These are phyloP conservation scores for Leptographium procerum DNA, from an alignment of 2,329 filamentous ascomycete genomes.

Conservation along the genomic window DNA sequence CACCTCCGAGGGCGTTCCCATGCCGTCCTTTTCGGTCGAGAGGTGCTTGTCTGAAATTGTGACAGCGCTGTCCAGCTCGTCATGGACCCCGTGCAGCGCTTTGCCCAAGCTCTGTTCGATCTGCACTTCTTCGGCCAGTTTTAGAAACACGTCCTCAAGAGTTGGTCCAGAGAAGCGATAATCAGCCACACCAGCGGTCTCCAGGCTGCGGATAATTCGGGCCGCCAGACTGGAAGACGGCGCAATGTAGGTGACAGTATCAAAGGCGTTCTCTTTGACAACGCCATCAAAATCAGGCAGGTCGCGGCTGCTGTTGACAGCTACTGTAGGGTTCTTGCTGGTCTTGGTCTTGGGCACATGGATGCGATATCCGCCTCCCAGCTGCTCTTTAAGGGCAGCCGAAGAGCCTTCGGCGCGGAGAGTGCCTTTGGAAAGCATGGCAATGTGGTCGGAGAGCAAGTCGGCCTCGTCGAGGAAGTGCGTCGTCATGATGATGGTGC, in stretches of 20 bases:
- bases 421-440: slow-evolving; percentile 73
- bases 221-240: slow-evolving; percentile 60
- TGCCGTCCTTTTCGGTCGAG: not conserved
- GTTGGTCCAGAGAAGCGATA: slow-evolving; percentile 83
- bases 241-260: slow-evolving; percentile 63
- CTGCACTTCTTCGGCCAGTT: slow-evolving; percentile 68
- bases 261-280: slow-evolving; percentile 48
- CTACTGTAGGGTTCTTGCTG: slow-evolving; percentile 12
- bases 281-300: slow-evolving; percentile 44
- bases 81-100: not conserved
- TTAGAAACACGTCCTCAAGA: slow-evolving; percentile 85
- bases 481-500: slow-evolving; percentile 80
- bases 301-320: slow-evolving; percentile 11
- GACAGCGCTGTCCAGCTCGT: not conserved
- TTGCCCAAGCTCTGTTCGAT: slow-evolving; percentile 27
- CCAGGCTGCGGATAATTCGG: slow-evolving; percentile 56
- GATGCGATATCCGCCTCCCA: slow-evolving; percentile 78
- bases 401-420: slow-evolving; percentile 75
- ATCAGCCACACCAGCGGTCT: slow-evolving; percentile 55
- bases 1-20: not conserved
- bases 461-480: slow-evolving; percentile 94
- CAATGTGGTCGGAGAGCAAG: slow-evolving; percentile 77
- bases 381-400: slow-evolving; percentile 69
- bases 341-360: slow-evolving; percentile 48
- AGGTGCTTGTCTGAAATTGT: not conserved